A percentile compares a stretch with the other conserved stretches of the same genome.
Evolutionary conservation across 2,329 filamentous ascomycete genomes (phyloP).

Genomic region (Rasamsonia emersonii): DNA sequence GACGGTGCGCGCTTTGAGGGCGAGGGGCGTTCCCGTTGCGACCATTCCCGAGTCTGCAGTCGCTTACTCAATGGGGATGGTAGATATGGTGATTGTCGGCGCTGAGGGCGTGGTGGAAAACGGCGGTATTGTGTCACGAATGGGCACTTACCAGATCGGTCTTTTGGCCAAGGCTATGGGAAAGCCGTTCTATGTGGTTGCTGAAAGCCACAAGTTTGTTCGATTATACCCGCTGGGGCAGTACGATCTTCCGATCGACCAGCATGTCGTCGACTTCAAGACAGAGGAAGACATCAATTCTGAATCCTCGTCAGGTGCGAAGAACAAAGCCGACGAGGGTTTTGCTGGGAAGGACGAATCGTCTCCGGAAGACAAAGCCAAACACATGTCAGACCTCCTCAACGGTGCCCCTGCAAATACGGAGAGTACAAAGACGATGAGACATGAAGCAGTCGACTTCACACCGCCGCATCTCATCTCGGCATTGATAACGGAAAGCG

Average conservation of each 20-base stretch:
- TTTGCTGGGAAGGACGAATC: not conserved
- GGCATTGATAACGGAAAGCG: constrained; percentile 57
- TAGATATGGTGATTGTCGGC: constrained; percentile 60
- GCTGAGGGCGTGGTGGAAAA: constrained; percentile 87
- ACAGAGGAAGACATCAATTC: constrained; percentile 45
- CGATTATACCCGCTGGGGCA: constrained; percentile 76
- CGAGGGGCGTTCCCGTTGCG: constrained; percentile 71
- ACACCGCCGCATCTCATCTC: constrained; percentile 54
- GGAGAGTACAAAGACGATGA: constrained; percentile 5
- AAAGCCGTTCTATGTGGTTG: constrained; percentile 81
- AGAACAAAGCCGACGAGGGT: constrained; percentile 9
- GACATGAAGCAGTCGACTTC: constrained; percentile 37
- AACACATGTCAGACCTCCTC: constrained; percentile 10
- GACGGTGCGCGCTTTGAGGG: constrained; percentile 63
- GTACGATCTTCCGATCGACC: constrained; percentile 69
- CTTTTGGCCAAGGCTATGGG: constrained; percentile 64
- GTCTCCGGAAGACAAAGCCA: constrained; percentile 8
- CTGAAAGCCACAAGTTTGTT: constrained; percentile 95
- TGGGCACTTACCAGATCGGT: constrained; percentile 82
- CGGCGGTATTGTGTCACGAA: constrained; percentile 79
- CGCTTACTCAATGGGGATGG: constrained; percentile 68
- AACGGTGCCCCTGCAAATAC: constrained; percentile 10
- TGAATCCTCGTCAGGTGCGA: constrained; percentile 31
- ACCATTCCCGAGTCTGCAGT: constrained; percentile 68
- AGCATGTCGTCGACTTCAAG: constrained; percentile 67